These are phyloP conservation scores for Odontarrhena argentea DNA, from an alignment of 345 rosid species.

Conservation along the genomic window DNA sequence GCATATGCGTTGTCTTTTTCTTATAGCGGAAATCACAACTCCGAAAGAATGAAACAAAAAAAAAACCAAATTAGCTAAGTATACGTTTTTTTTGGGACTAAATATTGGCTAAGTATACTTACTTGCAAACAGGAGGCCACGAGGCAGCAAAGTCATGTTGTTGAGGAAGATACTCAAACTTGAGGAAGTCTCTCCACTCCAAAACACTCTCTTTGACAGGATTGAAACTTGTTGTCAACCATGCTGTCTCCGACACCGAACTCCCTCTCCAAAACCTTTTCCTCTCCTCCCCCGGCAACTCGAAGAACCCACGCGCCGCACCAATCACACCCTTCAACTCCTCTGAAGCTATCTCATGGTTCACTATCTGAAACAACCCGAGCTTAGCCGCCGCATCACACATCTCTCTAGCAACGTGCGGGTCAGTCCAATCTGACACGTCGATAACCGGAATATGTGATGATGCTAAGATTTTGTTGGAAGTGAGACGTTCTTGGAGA, in stretches of 20 bases:
- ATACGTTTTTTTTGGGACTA: no score
- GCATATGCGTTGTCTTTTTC: no score
- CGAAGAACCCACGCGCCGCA: conserved; percentile 48
- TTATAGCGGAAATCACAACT: no score
- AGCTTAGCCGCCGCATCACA: conserved; percentile 35
- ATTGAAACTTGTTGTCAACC: conserved; percentile 43
- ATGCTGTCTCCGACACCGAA: conserved; percentile 40
- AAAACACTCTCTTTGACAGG: conserved; percentile 37
- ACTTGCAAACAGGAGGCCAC: conserved; percentile 43
- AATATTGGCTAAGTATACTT: background rate
- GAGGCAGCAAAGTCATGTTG: conserved; percentile 17
- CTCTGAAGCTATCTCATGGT: conserved; percentile 33
- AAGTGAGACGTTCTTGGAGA: conserved; percentile 40
- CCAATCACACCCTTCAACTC: conserved; percentile 37
- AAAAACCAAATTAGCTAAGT: background rate
- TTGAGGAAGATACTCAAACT: conserved; percentile 42
- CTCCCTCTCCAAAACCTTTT: conserved; percentile 42
- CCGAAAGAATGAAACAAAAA: background rate
- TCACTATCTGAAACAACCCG: conserved; percentile 44
- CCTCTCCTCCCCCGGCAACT: conserved; percentile 43
- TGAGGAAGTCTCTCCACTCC: conserved; percentile 56
- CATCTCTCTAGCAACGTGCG: conserved; percentile 28
- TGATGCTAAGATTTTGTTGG: conserved; percentile 34
- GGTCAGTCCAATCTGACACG: conserved; percentile 36
- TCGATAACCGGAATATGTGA: conserved; percentile 38